Evolutionary conservation across 2,329 filamentous ascomycete genomes (phyloP), one percentile per base, ranked within the genome.

Genomic region (Colletotrichum simmondsii): DNA sequence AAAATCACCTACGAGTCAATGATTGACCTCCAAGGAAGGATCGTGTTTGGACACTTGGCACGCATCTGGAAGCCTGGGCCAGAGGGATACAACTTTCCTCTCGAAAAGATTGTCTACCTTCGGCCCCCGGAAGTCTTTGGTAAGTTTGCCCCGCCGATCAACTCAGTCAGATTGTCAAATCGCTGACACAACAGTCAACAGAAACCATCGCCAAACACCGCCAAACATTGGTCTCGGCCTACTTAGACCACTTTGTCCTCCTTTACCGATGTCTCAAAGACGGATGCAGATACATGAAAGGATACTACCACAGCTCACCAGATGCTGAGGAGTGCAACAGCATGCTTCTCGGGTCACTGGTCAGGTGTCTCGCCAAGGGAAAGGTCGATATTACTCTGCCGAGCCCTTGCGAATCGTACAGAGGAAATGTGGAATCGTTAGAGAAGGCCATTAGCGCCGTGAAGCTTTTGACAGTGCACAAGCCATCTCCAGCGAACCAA

Each of bases 251-350:
- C 16, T 73, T 71, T 19, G 66, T 73, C 46, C 24, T 73, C 16
- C 16, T 73, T 8, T 73, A 73, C 60, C 54, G 71, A n/a, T 73
- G 71, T 12, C 66, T 73, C 22, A 73, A 73, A 12, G 71, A 73
- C 35, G 71, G 71, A 14, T 71, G 71, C 35, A 56, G 71, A 5
- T 73, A 73, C 35, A 71, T 73, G 71, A 70, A 73, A 30, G 71
- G 71, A 5, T 73, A 73, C 30, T 73, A 71, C 16, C 71, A 73
- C 60, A 73, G 71, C 49, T 73, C 71, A 5, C 46, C 71, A 11
- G 71, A 73, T 14, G 71, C 71, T 2, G 71, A 73, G 26, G 71
- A 73, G 61, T 73, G 71, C 56, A 73, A 73, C 57, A 73, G 71
- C 66, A 73, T 73, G 71, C 71, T 73, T 1, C 28, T 73, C 11